Conservation (phyloP, 257 asterid genomes). For the Cinchona pubescens region DNA sequence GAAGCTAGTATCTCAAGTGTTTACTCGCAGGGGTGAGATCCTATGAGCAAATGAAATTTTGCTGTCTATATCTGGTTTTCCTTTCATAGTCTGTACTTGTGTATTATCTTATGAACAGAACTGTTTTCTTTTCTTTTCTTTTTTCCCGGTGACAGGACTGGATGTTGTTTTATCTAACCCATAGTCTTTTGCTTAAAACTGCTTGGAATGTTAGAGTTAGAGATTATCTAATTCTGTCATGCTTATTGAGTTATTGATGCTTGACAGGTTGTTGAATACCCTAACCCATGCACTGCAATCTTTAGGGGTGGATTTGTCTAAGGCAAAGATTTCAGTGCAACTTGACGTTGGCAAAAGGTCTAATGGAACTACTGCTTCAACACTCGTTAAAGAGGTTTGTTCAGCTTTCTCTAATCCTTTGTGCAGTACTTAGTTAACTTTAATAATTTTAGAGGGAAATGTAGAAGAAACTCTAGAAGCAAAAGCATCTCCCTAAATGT, state of each 20-base stretch:
- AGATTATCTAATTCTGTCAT: not conserved
- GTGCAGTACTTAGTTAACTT: not conserved
- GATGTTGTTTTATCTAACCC: not conserved
- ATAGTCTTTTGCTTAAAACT: not conserved
- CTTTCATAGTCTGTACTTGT: not conserved
- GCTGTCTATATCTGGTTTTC: not conserved
- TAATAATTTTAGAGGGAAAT: not conserved
- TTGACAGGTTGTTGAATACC: constrained; percentile 45
- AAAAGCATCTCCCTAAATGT: not conserved
- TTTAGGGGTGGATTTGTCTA: constrained; percentile 63
- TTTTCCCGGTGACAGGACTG: no score
- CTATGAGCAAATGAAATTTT: not conserved
- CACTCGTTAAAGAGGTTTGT: constrained; percentile 29
- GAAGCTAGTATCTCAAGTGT: constrained; percentile 50
- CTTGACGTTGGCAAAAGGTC: constrained; percentile 51
- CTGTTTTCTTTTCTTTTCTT: no score
- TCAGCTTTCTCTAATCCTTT: constrained; percentile 12
- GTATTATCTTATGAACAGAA: not conserved
- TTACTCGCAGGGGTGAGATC: constrained; percentile 76
- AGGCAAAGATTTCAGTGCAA: constrained; percentile 55
- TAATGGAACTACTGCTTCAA: constrained; percentile 24
- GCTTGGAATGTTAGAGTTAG: not conserved
- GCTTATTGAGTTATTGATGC: constrained; percentile 14
- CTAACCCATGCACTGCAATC: constrained; percentile 50
- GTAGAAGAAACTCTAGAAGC: not conserved